A percentile compares a stretch with the other conserved stretches of the same genome.
Evolutionary conservation across 208 protist genomes (phyloP).

Genomic region (Crithidia fasciculata): DNA sequence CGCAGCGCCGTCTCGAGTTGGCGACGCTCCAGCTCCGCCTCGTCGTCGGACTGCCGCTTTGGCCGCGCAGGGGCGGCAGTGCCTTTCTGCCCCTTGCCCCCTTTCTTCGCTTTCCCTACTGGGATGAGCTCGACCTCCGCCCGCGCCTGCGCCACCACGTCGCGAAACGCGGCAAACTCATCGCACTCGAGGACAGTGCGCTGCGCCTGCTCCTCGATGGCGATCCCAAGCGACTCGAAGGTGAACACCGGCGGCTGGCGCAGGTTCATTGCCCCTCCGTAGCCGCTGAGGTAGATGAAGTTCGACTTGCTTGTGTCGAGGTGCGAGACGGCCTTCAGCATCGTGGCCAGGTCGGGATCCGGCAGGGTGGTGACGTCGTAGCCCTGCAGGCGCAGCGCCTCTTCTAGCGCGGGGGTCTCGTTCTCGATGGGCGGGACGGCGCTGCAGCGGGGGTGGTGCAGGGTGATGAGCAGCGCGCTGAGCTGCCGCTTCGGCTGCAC

Average conservation of each 20-base stretch:
- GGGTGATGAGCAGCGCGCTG: constrained; percentile 73
- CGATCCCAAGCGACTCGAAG: constrained; percentile 65
- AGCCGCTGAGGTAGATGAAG: constrained; percentile 88
- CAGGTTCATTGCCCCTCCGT: constrained; percentile 76
- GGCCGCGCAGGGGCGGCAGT: constrained; percentile 22
- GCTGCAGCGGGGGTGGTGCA: constrained; percentile 57
- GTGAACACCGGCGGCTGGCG: constrained; percentile 69
- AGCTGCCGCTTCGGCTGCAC: constrained; percentile 71
- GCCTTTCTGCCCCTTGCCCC: constrained; percentile 46
- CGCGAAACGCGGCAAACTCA: constrained; percentile 35
- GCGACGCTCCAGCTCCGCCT: constrained; percentile 58
- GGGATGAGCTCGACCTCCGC: constrained; percentile 40
- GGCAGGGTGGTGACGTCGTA: constrained; percentile 73
- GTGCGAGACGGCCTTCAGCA: constrained; percentile 69
- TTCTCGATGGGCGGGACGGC: constrained; percentile 53
- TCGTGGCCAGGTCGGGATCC: constrained; percentile 45
- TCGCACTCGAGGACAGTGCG: constrained; percentile 60
- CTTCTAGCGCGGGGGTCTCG: constrained; percentile 45
- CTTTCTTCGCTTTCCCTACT: constrained; percentile 58
- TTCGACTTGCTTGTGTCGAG: constrained; percentile 63
- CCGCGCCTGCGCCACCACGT: constrained; percentile 40
- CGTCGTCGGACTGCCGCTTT: constrained; percentile 60
- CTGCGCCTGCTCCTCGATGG: constrained; percentile 57
- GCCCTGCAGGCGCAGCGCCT: constrained; percentile 67
- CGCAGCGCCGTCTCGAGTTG: constrained; percentile 61